Base-by-base conservation (phyloP, 2,329 filamentous ascomycete genomes). In the Xylaria sp. region DNA sequence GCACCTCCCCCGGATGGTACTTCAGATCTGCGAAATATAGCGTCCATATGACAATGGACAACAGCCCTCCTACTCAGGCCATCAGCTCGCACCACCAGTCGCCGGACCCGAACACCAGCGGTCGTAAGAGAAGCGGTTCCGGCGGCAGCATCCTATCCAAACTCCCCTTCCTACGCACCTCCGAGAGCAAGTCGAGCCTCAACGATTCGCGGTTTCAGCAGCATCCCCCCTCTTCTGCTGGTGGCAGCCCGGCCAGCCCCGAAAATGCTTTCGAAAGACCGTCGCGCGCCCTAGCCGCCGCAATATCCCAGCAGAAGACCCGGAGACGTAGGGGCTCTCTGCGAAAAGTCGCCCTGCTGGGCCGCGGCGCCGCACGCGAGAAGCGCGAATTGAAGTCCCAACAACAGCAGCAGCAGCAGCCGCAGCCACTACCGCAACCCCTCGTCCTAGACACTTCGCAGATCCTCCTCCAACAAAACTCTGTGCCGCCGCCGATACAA, bases 271-370 rank as follows among this genome's bases (percentile, higher is more conserved):
- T 74, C 39, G 65, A 51, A 64, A 71, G 62, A 54, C 75, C 76
- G 4, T 73, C 75, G 30, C 78, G 76, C 66, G 76, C 75, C 9
- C 76, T 79, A 45, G 77, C 76, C 61, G 76, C 74, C 67, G 77
- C 73, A 39, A 72, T 77, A 51, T 75, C 76, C 30, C 77, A 78
- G 65, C 85, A 83, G 69, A 86, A 82, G 78, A 88, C 88, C 55
- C 85, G 93, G 64, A 90, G 90, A 74, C 88, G 94, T 68, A 92
- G 92, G 77, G 94, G 93, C 3, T 97, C 94, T 11, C 83, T 98
- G 78, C 88, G 94, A 68, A 97, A 97, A 80, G 93, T 93, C 11
- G 94, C 93, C 30, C 84, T 97, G 57, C 85, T 97, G 19, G 93
- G 93, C 17, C 91, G 92, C 70, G 90, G 91, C 69, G 88, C 85